These are phyloP conservation scores for Ormosia semicastrata DNA, from an alignment of 306 rosid genomes.

Conservation along the genomic window DNA sequence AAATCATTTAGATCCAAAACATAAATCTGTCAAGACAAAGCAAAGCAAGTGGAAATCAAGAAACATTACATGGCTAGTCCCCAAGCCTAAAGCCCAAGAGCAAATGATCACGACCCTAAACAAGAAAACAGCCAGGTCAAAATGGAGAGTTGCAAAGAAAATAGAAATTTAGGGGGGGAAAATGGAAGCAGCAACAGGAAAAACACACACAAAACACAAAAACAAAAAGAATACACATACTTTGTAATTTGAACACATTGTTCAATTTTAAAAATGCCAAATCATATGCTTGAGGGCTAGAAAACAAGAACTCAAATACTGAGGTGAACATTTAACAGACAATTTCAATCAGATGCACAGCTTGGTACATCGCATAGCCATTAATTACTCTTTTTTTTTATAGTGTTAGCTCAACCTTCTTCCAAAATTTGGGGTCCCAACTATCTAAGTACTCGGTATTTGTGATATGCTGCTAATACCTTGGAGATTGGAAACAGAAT, in stretches of 20 bases:
- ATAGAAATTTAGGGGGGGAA: background rate
- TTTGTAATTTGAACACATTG: background rate
- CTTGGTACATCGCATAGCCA: no score
- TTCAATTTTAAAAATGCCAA: background rate
- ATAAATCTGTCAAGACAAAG: conserved; percentile 28
- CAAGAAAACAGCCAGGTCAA: conserved; percentile 62
- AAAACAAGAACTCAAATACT: background rate
- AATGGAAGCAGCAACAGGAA: background rate
- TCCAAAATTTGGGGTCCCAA: no score
- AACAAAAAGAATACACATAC: background rate
- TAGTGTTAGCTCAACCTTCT: no score
- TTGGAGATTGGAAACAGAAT: no score
- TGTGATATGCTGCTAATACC: no score
- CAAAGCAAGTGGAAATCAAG: conserved; percentile 33
- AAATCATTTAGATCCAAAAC: conserved; percentile 12
- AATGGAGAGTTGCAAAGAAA: conserved; percentile 21
- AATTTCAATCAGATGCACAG: background rate
- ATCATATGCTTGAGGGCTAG: background rate
- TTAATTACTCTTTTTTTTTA: no score
- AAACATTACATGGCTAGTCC: conserved; percentile 47
- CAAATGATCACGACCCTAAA: conserved; percentile 75
- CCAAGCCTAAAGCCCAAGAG: conserved; percentile 60
- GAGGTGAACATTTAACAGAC: background rate
- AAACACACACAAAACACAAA: background rate
- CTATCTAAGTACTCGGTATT: no score